Evolutionary conservation across 129 eudicot species (phyloP).

Genomic region (Cynara cardunculus): DNA sequence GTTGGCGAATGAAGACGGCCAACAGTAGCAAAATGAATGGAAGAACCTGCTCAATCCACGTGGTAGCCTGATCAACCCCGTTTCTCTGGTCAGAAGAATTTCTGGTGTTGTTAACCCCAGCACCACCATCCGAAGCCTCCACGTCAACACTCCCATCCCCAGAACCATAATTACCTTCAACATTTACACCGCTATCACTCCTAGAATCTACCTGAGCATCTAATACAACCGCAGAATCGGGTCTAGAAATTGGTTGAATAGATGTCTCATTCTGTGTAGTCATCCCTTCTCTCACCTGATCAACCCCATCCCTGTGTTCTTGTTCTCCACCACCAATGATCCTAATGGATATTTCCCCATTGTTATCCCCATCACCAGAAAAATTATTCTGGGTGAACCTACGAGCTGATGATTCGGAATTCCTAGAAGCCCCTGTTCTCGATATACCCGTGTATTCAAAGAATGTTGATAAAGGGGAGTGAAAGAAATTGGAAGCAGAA

Average conservation of each 20-base stretch:
- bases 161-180: slow-evolving; percentile 6
- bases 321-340: slow-evolving; percentile 45
- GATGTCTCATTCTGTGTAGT: slow-evolving; percentile 15
- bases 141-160: slow-evolving; percentile 11
- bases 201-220: slow-evolving; percentile 34
- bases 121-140: slow-evolving; percentile 20
- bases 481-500: slow-evolving; percentile 43
- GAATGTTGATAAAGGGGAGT: slow-evolving; percentile 53
- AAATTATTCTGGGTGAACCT: slow-evolving; percentile 29
- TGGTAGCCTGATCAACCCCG: slow-evolving; percentile 58
- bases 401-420: slow-evolving; percentile 29
- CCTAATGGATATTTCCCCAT: slow-evolving; percentile 50
- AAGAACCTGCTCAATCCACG: slow-evolving; percentile 75
- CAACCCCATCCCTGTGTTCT: slow-evolving; percentile 24
- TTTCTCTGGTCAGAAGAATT: slow-evolving; percentile 56
- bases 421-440: slow-evolving; percentile 21
- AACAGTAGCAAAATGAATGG: slow-evolving; percentile 60
- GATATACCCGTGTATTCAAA: slow-evolving; percentile 58
- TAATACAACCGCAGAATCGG: slow-evolving; percentile 29
- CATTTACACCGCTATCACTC: slow-evolving; percentile 20
- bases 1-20: slow-evolving; percentile 69
- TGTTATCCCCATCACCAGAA: slow-evolving; percentile 1
- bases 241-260: slow-evolving; percentile 23
- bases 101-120: slow-evolving; percentile 9
- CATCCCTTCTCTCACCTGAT: slow-evolving; percentile 1